Base-by-base conservation (phyloP, 306 rosid genomes). In the Abrus precatorius region DNA sequence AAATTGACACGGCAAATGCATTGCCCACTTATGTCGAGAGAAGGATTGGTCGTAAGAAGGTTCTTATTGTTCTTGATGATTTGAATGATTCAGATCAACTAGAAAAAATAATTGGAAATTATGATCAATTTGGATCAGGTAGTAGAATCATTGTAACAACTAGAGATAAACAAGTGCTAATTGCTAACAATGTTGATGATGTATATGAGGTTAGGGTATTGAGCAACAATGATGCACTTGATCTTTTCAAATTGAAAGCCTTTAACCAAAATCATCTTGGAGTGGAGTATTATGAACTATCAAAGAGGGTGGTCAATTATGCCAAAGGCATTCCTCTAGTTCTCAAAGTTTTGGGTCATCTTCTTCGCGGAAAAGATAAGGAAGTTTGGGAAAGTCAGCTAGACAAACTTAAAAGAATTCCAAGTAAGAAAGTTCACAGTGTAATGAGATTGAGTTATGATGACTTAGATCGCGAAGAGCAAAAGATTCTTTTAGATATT, bases 301-400 rank as follows among this genome's bases (percentile, higher is more conserved):
- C 56, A 11, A 6, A 5, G 7, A 12, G 29, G 6, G 3, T 68
- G 9, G 56, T 47, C 7, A 1, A 2, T 4, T 68, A 68, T 45
- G 56, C 40, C 3, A 45, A 68, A 12, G 74, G 74, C 9, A 45
- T 68, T 28, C 74, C 74, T 1, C 20, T 68, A 47, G 74, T 50
- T 45, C 20, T 67, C 1, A 36, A 62, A 34, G 69, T 62, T 34
- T 34, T 62, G 47, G 59, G 29, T 53, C 30, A 2, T 53, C 59
- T 0, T 53, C 59, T 53, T 5, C 9, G 3, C 14, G 59, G 30
- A 14, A 53, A 53, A 53, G 14, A n/a, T 5, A 53, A n/a, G 9
- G 59, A 53, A n/a, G 5, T n/a, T 1, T 53, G 59, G 59, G 3
- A 53, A 53, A 14, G 59, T 14, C 6, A 1, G 59, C 30, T 53